Conservation (phyloP, 2,329 filamentous ascomycete species). For the Diaporthe sp. region DNA sequence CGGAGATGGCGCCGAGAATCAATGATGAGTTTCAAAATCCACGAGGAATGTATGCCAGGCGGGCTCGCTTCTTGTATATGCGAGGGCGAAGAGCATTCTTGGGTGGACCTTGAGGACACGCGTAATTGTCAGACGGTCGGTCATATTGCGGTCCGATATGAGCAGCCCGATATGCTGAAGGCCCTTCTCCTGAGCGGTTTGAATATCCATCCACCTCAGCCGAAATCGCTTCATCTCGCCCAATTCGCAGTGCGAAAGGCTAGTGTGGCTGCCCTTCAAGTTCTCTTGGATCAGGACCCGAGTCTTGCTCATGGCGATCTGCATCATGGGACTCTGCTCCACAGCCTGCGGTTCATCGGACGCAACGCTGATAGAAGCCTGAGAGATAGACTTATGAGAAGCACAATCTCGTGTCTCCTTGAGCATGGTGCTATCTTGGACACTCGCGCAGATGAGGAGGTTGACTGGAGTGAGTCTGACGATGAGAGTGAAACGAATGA, state of each 20-base stretch:
- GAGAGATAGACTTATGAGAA: neutral
- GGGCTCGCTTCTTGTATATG: neutral
- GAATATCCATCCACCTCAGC: neutral
- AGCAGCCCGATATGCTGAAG: neutral
- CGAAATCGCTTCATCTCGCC: neutral
- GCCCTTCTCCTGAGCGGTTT: neutral
- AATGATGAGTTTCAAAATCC: neutral
- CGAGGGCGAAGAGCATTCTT: too few species aligned
- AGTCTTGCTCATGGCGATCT: neutral
- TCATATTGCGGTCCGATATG: neutral
- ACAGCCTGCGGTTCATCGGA: neutral
- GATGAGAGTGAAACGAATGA: too few species aligned
- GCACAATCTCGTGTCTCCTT: neutral
- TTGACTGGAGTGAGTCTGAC: too few species aligned
- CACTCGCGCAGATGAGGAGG: neutral
- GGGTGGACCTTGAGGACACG: too few species aligned
- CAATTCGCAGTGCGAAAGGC: neutral
- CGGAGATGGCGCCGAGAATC: neutral
- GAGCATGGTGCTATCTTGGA: neutral
- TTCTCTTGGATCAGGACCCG: neutral
- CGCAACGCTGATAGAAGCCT: fast-evolving
- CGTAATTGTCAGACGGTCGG: neutral
- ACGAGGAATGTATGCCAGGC: neutral
- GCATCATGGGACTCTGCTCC: neutral
- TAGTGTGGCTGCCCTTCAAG: neutral